Evolutionary conservation across 441 rosid genomes (phyloP), one percentile per base, ranked within the genome.

Genomic region (Populus hybrid): DNA sequence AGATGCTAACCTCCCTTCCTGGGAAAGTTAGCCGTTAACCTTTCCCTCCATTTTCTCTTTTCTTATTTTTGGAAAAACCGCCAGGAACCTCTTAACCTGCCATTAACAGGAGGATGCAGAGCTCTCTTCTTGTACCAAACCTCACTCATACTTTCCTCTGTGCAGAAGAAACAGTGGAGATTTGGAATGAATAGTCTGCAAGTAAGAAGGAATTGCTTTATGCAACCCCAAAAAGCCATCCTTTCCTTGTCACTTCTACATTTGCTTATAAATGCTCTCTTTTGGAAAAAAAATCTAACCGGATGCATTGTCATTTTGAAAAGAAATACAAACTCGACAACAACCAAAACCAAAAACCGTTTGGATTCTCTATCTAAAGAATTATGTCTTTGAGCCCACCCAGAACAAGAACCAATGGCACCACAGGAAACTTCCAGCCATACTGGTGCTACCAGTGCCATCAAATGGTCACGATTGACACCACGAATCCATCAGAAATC

Each of bases 361-460:
- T 24, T n/a, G 10, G 9, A 42, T 64, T 38, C 35, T 38, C 12
- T 16, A 24, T 5, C 35, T 35, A 6, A 64, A 24, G 28, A 42
- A 46, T 61, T 70, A 85, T 87, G 92, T 87, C 93, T 80, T 36
- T 57, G 71, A 87, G 88, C 84, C 89, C 86, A 21, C 88, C 93
- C 5, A 77, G 86, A 50, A 73, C 38, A 16, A 80, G 80, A 73
- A 66, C 63, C 75, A 23, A 78, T 28, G 85, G 46, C 59, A 66
- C 79, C 70, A 26, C 63, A 46, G 71, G 85, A 70, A 80, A 75
- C 59, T 78, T 68, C 75, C 92, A 80, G 78, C 88, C 85, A 30
- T 93, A 90, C 77, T 90, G 97, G 98, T 94, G 98, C 90, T 90
- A 91, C 83, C 92, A 82, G 3, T 94, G 96, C 82, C 89, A 88